phyloP scores from a whole-genome alignment of 1,284 basidiomycete species.

The Prillingera fragicola region DNA sequence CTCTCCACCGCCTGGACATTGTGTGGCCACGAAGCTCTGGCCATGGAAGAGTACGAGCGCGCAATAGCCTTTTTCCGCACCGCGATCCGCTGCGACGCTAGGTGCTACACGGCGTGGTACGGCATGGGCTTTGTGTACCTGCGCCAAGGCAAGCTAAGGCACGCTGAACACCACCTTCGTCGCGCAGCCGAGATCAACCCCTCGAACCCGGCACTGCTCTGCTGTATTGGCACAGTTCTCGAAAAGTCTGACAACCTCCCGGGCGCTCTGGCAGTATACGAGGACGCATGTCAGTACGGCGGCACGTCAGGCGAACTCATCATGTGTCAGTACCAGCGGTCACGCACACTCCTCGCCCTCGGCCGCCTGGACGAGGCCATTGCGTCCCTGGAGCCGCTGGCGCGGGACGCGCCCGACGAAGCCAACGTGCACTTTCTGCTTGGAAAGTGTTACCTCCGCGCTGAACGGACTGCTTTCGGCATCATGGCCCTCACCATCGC shows the following conservation, averaged over 20 bases:
- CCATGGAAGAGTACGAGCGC: constrained; percentile 82
- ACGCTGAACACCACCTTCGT: constrained; percentile 91
- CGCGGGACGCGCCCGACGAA: constrained; percentile 78
- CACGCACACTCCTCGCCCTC: constrained; percentile 76
- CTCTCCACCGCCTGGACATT: constrained; percentile 90
- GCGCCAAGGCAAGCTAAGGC: constrained; percentile 77
- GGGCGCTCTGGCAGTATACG: constrained; percentile 68
- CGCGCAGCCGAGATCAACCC: constrained; percentile 85
- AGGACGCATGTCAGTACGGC: constrained; percentile 59
- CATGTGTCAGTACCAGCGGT: constrained; percentile 81
- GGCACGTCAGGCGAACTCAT: constrained; percentile 73
- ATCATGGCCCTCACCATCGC: constrained; percentile 78
- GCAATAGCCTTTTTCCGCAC: constrained; percentile 83
- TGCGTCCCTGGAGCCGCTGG: constrained; percentile 68
- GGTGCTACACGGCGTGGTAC: constrained; percentile 97
- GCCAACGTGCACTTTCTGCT: constrained; percentile 91
- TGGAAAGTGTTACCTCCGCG: constrained; percentile 77
- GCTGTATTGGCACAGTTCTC: constrained; percentile 83
- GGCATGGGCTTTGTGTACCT: constrained; percentile 92
- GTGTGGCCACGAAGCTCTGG: constrained; percentile 84
- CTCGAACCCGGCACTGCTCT: constrained; percentile 79
- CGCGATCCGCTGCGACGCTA: constrained; percentile 75
- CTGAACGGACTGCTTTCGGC: constrained; percentile 69
- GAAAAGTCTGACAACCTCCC: constrained; percentile 72
- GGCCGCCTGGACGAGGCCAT: constrained; percentile 68